Evolutionary conservation across 1,284 basidiomycete genomes (phyloP).

Genomic region (Irpex sp.): DNA sequence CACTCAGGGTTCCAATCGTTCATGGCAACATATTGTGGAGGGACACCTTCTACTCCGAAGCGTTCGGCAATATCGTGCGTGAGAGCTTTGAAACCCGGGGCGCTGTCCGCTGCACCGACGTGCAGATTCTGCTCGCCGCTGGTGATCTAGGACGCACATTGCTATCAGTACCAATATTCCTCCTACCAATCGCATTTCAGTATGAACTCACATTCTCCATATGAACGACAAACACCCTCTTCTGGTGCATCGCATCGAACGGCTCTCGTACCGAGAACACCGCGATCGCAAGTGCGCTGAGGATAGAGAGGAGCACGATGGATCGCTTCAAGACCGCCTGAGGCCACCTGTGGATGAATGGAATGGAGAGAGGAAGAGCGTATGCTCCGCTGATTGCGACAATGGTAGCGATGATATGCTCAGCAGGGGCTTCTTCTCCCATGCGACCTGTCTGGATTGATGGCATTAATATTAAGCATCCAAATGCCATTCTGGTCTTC

Average conservation of each 20-base stretch:
- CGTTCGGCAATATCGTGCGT: constrained; percentile 55
- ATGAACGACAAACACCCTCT: constrained; percentile 82
- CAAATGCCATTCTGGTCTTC: constrained; percentile 4
- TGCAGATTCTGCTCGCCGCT: constrained; percentile 74
- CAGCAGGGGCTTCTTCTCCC: constrained; percentile 75
- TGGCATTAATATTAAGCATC: constrained; percentile 8
- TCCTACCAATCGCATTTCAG: background rate
- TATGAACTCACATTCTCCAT: constrained; percentile 72
- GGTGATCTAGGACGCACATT: constrained; percentile 48
- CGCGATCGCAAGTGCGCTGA: constrained; percentile 49
- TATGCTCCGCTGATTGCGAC: constrained; percentile 60
- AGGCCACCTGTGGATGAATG: constrained; percentile 76
- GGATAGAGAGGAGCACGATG: constrained; percentile 41
- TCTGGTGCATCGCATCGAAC: constrained; percentile 86
- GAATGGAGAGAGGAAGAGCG: constrained; percentile 56
- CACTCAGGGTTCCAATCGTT: constrained; percentile 72
- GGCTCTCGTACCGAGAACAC: constrained; percentile 59
- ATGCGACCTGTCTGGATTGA: constrained; percentile 61
- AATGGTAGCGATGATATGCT: constrained; percentile 84
- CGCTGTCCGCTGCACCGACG: constrained; percentile 80
- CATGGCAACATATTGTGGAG: constrained; percentile 49
- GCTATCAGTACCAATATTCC: background rate
- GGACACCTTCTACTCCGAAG: constrained; percentile 45
- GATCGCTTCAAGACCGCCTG: constrained; percentile 39
- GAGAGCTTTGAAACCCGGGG: constrained; percentile 66